Base-by-base conservation (phyloP, 2,329 filamentous ascomycete genomes). In the Apiospora aurea region DNA sequence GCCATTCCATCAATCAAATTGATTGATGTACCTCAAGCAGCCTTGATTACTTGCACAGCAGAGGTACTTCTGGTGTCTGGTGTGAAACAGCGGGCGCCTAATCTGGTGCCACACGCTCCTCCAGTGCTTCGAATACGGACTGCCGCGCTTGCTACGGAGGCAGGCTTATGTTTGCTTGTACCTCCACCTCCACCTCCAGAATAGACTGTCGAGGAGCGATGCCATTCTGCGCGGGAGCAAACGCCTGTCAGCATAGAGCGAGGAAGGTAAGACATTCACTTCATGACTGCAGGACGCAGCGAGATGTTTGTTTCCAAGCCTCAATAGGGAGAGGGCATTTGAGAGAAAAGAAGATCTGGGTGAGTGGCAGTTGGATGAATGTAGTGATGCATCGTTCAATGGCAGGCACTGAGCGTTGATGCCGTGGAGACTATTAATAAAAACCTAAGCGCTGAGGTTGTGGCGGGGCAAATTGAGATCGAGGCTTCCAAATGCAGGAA, bases 31-130 rank as follows among this genome's bases (percentile, higher is more conserved):
- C 53, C 53, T 41, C 2, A 41, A 29, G 26, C 38, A 29, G 11
- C 14, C 44, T 21, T 49, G 21, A 13, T 49, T 57, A 57, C 51
- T 57, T 51, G 18, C 46, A 26, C 11, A 24, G 18, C 46, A 26
- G 10, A 24, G 49, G 49, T 26, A 57, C 51, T 29, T 57, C 13
- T 43, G 24, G 18, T n/a, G 57, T n/a, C n/a, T n/a, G n/a, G 53
- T 34, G 57, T 64, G 57, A 64, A 34, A 64, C 57, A 64, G n/a
- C 34, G 57, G 57, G 57, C 57, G 57, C 57, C 57, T 64, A 64
- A 64, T n/a, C 57, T 64, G 34, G 34, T 64, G 34, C 34, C 57
- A 24, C 57, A 41, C 2, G 10, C 57, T 41, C 38, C 57, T 11
- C 34, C 34, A 38, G 34, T 38, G 34, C 34, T 38, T 21, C 57